Base-by-base conservation (phyloP, 2,329 filamentous ascomycete species). In the Diaporthe sp. region DNA sequence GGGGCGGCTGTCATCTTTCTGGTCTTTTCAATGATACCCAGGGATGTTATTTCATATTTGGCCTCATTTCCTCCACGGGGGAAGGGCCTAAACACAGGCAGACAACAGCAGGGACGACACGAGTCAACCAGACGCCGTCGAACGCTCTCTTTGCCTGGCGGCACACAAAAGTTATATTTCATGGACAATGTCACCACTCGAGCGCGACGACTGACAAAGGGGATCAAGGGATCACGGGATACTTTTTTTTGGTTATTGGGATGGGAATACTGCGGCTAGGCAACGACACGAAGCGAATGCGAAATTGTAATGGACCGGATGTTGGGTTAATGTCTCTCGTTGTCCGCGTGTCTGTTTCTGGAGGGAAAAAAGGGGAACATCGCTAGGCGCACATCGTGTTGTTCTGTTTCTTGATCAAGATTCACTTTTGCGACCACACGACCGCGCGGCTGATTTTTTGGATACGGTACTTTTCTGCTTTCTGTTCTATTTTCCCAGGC, bases 11-110 rank as follows among this genome's bases (percentile, higher is more conserved):
- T 75, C 73, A 75, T 75, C 58, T 77, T 77, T 73, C 71, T 75
- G 73, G 70, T 65, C 57, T 73, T 75, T 77, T 67, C 76, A 75
- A 73, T 75, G 76, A 77, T 77, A 77, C 76, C 76, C 76, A 55
- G 71, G 76, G 70, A 76, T 73, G 49, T 71, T 75, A 53, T 71
- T 42, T 75, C 31, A 67, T 53, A 71, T 51, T 58, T 51, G 57
- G 37, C 62, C 25, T 37, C 46, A 44, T 61, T 12, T 17, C 22
- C 34, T 71, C n/a, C 4, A 8, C 34, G 13, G 15, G 25, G 58
- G 49, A 57, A 57, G 60, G 55, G 42, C 55, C 44, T 6, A 39
- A 49, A 15, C 28, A 73, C 71, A 72, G 37, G 37, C 55, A 65
- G 22, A 44, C 70, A 61, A 72, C 65, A 71, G 28, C 46, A 37